Percentiles rank a stretch among this genome's conserved stretches.
Evolutionary conservation across 1,284 basidiomycete genomes (phyloP).

Genomic region (Blastosporella zonata): DNA sequence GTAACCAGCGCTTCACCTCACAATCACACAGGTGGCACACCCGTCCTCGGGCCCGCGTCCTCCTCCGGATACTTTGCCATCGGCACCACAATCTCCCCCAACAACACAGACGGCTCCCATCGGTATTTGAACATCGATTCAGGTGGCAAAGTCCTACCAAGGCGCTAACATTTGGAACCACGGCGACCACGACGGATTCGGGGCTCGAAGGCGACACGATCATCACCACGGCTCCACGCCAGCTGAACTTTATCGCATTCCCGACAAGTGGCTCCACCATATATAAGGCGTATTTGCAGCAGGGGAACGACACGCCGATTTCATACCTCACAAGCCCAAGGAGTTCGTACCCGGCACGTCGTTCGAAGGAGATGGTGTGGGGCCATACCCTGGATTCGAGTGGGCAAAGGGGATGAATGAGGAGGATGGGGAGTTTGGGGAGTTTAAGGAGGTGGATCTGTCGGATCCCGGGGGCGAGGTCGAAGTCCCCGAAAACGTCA

Average conservation of each 20-base stretch:
- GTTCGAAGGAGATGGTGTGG: too few species aligned
- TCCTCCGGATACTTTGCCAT: slow-evolving; percentile 53
- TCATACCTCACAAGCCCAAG: too few species aligned
- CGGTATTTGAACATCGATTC: slow-evolving; percentile 49
- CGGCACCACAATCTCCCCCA: slow-evolving; percentile 44
- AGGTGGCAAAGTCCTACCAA: slow-evolving; percentile 46
- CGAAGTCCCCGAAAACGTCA: too few species aligned
- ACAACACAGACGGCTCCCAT: slow-evolving; percentile 37
- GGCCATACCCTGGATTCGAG: too few species aligned
- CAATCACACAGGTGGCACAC: slow-evolving; percentile 37
- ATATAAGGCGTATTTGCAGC: slow-evolving; percentile 50
- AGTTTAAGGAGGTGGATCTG: too few species aligned
- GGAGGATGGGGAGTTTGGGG: too few species aligned
- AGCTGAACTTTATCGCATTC: slow-evolving; percentile 58
- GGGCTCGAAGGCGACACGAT: slow-evolving; percentile 59
- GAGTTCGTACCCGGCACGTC: too few species aligned
- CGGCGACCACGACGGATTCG: slow-evolving; percentile 53
- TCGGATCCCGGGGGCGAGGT: too few species aligned
- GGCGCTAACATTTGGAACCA: slow-evolving; percentile 42
- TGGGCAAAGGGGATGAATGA: too few species aligned
- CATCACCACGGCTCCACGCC: slow-evolving; percentile 47
- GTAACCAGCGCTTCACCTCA: background rate
- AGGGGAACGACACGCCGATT: slow-evolving; percentile 50
- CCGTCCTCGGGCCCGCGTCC: slow-evolving; percentile 51
- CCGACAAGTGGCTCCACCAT: slow-evolving; percentile 38